A percentile compares a stretch with the other conserved stretches of the same genome.
These are phyloP conservation scores for Eimeria brunetti DNA, from an alignment of 169 alveolate species.

Conservation along the genomic window DNA sequence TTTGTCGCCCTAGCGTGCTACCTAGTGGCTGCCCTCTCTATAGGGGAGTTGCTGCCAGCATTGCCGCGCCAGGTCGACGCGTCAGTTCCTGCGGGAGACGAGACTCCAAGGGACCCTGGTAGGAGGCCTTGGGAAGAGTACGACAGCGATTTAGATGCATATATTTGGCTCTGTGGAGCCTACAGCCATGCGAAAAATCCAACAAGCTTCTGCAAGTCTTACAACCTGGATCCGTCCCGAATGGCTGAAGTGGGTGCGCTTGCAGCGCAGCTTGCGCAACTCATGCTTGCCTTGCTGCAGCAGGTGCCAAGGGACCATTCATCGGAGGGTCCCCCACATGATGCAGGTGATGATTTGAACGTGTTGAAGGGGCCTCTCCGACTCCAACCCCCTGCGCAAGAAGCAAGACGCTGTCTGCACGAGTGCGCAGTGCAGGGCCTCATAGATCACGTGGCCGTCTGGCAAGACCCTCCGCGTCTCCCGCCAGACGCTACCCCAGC, in stretches of 20 bases:
- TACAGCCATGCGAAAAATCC: conserved; percentile 69
- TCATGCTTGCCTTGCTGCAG: conserved; percentile 37
- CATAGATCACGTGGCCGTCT: conserved; percentile 66
- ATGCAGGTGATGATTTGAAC: background rate
- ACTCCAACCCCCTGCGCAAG: conserved; percentile 15
- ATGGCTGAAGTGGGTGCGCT: conserved; percentile 64
- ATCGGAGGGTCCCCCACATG: background rate
- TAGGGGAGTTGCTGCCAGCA: conserved; percentile 66
- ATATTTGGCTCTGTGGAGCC: conserved; percentile 80
- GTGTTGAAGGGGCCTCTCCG: conserved; percentile 33
- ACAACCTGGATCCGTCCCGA: conserved; percentile 45
- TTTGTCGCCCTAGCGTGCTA: conserved; percentile 75
- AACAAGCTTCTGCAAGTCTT: conserved; percentile 34
- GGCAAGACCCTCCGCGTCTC: conserved; percentile 45
- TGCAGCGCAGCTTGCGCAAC: conserved; percentile 73
- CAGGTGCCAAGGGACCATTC: background rate
- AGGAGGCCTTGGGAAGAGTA: conserved; percentile 68
- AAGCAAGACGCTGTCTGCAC: conserved; percentile 29
- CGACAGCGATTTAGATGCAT: conserved; percentile 79
- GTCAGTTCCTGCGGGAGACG: background rate
- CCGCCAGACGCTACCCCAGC: conserved; percentile 37
- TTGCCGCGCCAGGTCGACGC: conserved; percentile 5
- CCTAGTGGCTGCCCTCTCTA: conserved; percentile 76
- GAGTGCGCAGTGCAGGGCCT: conserved; percentile 68
- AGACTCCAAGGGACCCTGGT: background rate